phyloP scores from a whole-genome alignment of 228 moss, liverwort and hornwort genomes.

The Sphagnum fallax region DNA sequence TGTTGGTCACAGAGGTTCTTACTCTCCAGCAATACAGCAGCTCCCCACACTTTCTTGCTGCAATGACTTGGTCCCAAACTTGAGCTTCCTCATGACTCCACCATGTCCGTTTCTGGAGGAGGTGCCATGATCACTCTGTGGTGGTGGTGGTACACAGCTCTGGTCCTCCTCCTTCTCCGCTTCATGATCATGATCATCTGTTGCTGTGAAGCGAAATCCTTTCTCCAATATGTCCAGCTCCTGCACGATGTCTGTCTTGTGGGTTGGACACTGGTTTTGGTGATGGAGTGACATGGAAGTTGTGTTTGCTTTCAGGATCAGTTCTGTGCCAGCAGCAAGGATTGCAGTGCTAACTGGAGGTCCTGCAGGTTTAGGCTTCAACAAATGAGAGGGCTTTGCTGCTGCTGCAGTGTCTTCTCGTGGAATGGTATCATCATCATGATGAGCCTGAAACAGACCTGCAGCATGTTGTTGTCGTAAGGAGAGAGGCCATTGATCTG shows the following conservation, averaged over 20 bases:
- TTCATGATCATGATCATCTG: not conserved
- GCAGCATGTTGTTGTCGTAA: constrained; percentile 56
- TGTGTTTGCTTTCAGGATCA: too few relatives aligned
- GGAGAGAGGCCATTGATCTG: constrained; percentile 46
- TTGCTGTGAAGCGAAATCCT: not conserved
- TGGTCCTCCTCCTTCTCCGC: constrained; percentile 3
- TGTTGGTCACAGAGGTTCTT: too few relatives aligned
- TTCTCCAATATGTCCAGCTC: not conserved
- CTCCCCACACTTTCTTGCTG: constrained; percentile 48
- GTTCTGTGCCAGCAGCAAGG: too few relatives aligned
- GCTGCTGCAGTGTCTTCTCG: not conserved
- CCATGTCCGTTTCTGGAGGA: constrained; percentile 7
- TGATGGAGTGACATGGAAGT: too few relatives aligned
- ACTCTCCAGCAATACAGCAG: constrained; percentile 4
- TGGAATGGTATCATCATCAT: not conserved
- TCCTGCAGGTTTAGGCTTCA: too few relatives aligned
- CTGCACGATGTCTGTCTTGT: constrained; percentile 1
- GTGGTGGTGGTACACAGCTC: constrained; percentile 15
- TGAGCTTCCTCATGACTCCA: constrained; percentile 14
- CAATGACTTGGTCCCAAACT: constrained; percentile 7
- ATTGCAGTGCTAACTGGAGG: too few relatives aligned
- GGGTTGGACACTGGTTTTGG: too few relatives aligned
- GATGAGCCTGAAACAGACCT: constrained; percentile 26
- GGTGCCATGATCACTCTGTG: constrained; percentile 3
- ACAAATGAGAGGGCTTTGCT: not conserved